Evolutionary conservation across 2,329 filamentous ascomycete species (phyloP), one percentile per base, ranked within the genome.

Genomic region (Alternaria viburni): DNA sequence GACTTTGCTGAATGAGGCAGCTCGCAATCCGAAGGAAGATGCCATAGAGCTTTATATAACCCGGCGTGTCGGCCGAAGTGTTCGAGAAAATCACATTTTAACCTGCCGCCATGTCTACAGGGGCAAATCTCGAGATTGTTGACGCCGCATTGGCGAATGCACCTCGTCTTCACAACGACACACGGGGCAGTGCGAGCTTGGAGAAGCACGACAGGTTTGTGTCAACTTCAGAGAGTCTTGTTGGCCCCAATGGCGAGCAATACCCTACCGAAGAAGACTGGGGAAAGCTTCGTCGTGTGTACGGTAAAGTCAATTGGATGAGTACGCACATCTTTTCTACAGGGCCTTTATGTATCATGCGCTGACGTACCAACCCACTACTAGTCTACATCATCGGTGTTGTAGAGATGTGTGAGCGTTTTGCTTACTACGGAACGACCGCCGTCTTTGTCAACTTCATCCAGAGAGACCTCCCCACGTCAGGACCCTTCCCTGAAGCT

Each of bases 401-500:
- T 41, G 69, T 78, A 25, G 75, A 77, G 32, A 71, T 77, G 59
- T 69, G 68, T 44, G 76, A 78, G 60, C 67, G 72, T 17, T 71
- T 78, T 11, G 71, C 75, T 8, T 76, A 75, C 54, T 76, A 77
- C 58, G 75, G 74, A 19, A 77, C 74, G 19, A 76, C 71, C 6
- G 59, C 59, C 4, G 59, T 61, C 2, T 61, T 77, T 36, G 71
- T 75, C 54, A 78, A 78, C 50, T 72, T 78, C 65, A 77, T 78
- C 17, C 73, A 75, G 52, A 82, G 87, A 66, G 81, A 83, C 44
- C 82, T 74, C 79, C 84, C 55, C 83, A 83, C 55, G 77, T 80
- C 64, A 66, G 86, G 71, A 78, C 80, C 52, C 81, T 64, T 85
- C 82, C 76, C 85, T 81, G 76, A 81, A 81, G 68, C 75, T 83